Conservation (phyloP, 2,329 filamentous ascomycete species). For the Penicillium sp. region DNA sequence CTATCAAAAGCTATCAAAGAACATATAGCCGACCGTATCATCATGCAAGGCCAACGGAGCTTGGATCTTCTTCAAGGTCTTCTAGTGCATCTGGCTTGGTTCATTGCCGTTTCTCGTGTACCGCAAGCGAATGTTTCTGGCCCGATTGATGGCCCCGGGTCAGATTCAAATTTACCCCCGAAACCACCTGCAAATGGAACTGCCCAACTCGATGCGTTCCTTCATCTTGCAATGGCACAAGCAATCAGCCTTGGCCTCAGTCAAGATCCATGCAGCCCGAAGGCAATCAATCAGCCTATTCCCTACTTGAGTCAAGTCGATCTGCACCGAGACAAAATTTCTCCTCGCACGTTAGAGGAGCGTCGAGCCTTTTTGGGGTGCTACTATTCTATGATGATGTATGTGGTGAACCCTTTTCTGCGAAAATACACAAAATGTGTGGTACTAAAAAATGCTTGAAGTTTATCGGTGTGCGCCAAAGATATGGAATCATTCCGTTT, state of each 20-base stretch:
- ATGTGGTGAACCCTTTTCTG: constrained; percentile 24
- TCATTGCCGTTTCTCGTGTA: constrained; percentile 19
- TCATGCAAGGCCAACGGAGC: constrained; percentile 46
- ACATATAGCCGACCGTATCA: constrained; percentile 47
- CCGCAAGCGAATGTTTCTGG: background rate
- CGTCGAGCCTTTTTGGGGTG: constrained; percentile 55
- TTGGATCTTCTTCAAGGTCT: constrained; percentile 53
- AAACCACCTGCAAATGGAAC: background rate
- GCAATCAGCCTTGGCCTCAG: constrained; percentile 52
- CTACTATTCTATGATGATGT: constrained; percentile 60
- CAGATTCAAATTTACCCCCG: background rate
- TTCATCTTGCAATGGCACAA: constrained; percentile 53
- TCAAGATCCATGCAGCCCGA: constrained; percentile 9
- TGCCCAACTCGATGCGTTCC: constrained; percentile 53
- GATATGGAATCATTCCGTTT: constrained; percentile 54
- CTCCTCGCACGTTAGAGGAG: constrained; percentile 54
- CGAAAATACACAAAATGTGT: background rate
- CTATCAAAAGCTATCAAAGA: constrained; percentile 15
- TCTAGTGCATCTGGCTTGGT: constrained; percentile 52
- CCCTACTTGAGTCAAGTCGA: constrained; percentile 13
- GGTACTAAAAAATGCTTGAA: constrained; percentile 7
- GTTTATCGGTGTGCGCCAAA: constrained; percentile 38
- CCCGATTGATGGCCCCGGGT: background rate
- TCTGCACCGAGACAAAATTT: constrained; percentile 26
- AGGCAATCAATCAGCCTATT: constrained; percentile 12